phyloP scores from a whole-genome alignment of 495 filamentous ascomycete species.

The Aspergillus panamensis region DNA sequence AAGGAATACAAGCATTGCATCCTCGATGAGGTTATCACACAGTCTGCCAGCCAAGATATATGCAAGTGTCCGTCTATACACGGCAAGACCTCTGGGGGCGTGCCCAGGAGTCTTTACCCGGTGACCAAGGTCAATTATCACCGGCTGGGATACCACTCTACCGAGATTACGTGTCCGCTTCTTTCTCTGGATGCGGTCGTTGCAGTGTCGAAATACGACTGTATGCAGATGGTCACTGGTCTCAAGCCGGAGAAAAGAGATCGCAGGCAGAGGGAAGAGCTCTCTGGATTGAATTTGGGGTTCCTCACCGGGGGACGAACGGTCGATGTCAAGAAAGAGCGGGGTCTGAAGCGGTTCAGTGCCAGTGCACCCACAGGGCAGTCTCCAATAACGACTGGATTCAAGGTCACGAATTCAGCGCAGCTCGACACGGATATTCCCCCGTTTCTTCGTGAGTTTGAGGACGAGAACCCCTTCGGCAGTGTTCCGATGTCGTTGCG shows the following conservation, averaged over 20 bases:
- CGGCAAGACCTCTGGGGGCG: not conserved
- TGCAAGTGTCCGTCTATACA: not conserved
- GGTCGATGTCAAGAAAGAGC: too few relatives aligned
- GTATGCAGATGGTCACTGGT: not conserved
- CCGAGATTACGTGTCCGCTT: not conserved
- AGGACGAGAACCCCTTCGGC: constrained; percentile 33
- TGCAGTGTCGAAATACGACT: not conserved
- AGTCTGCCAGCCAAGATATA: not conserved
- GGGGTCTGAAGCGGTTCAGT: too few relatives aligned
- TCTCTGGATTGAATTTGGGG: too few relatives aligned
- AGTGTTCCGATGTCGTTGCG: constrained; percentile 42
- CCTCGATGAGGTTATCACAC: not conserved
- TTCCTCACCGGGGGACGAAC: too few relatives aligned
- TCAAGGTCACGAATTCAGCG: not conserved
- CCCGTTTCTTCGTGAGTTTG: constrained; percentile 25
- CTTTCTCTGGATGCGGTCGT: not conserved
- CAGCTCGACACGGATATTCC: constrained; percentile 29
- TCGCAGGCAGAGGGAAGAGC: too few relatives aligned
- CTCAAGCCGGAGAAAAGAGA: too few relatives aligned
- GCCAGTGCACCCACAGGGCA: too few relatives aligned
- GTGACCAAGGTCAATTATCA: not conserved
- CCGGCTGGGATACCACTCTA: not conserved
- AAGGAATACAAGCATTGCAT: constrained; percentile 5
- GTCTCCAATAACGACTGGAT: too few relatives aligned
- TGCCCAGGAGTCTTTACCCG: not conserved